Conservation (phyloP, 2,329 filamentous ascomycete species). For the Acephala macrosclerotiorum region DNA sequence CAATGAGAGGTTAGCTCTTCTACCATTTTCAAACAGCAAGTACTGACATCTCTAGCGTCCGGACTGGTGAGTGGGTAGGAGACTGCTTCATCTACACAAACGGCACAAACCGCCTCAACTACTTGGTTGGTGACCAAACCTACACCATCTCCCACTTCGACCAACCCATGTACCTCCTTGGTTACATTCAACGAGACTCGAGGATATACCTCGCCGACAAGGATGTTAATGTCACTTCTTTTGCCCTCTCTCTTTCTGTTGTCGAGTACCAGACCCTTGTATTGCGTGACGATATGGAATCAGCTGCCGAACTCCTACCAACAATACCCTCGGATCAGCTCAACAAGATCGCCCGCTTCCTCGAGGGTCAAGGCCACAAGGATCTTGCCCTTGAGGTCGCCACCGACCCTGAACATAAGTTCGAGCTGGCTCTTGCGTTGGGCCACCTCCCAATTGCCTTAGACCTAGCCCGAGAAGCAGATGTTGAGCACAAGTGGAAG, state of each 20-base stretch:
- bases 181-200: slow-evolving; percentile 95
- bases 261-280: slow-evolving; percentile 98
- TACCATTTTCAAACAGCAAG: not conserved
- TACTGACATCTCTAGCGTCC: slow-evolving; percentile 64
- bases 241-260: slow-evolving; percentile 87
- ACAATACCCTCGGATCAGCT: slow-evolving; percentile 91
- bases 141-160: slow-evolving; percentile 99
- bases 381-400: slow-evolving; percentile 94
- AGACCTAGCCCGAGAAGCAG: slow-evolving; percentile 80
- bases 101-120: slow-evolving; percentile 94
- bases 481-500: slow-evolving; percentile 98
- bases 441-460: slow-evolving; percentile 87
- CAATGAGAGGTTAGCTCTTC: slow-evolving; percentile 74
- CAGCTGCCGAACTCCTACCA: slow-evolving; percentile 82
- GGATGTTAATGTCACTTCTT: slow-evolving; percentile 91
- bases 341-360: slow-evolving; percentile 97
- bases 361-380: slow-evolving; percentile 97
- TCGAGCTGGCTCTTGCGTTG: slow-evolving; percentile 86
- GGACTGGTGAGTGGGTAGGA: slow-evolving; percentile 96
- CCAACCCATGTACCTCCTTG: slow-evolving; percentile 91
- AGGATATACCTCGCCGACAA: slow-evolving; percentile 95
- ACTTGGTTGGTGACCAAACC: slow-evolving; percentile 96
- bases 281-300: slow-evolving; percentile 90
- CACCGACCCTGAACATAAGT: slow-evolving; percentile 94
- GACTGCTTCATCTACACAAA: slow-evolving; percentile 99